Evolutionary conservation across 2,329 filamentous ascomycete species (phyloP), one percentile per base, ranked within the genome.

Genomic region (Trichoderma sp.): DNA sequence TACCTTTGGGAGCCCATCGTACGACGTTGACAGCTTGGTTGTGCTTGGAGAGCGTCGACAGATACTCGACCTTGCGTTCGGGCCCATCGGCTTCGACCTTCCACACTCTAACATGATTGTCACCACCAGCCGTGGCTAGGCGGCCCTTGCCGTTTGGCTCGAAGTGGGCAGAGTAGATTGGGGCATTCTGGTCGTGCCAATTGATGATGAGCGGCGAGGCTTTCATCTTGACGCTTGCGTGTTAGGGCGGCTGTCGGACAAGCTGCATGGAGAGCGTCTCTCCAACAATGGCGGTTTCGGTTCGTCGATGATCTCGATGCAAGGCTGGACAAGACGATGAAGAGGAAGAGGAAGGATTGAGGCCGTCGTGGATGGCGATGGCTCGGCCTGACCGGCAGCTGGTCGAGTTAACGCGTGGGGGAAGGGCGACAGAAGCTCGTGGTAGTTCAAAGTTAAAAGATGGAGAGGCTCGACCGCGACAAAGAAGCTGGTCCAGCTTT

Each of bases 1-100:
- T 86, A 97, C 95, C 95, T 87, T 93, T 93, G 28, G 96, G 96
- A 77, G 93, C 93, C 90, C 96, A 99, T 77, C 96, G 90, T 67
- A 99, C 96, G 50, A 99, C 96, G 84, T 99, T 99, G 77, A 99
- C 96, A 58, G 96, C 94, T 82, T 98, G 95, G 26, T 95, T 97
- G 82, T 99, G 96, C 80, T 97, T 98, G 73, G 91, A 87, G 69
- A 99, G 88, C 3, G 95, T 98, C 15, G 94, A 94, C 43, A 99
- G 87, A 80, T 98, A 99, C 71, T 94, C 92, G 74, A 97, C 93
- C 79, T 92, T 97, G 73, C 94, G 89, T 77, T 97, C 93, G 74
- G 97, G 94, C 50, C 93, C 94, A 73, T 92, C 91, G 65, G 88
- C 85, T 74, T 98, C 94, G 76, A 99, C 88, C 82, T 91, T 95